Percentiles rank a stretch among this genome's conserved stretches.
Conservation (phyloP, 129 eudicot genomes). For the Silybum marianum region DNA sequence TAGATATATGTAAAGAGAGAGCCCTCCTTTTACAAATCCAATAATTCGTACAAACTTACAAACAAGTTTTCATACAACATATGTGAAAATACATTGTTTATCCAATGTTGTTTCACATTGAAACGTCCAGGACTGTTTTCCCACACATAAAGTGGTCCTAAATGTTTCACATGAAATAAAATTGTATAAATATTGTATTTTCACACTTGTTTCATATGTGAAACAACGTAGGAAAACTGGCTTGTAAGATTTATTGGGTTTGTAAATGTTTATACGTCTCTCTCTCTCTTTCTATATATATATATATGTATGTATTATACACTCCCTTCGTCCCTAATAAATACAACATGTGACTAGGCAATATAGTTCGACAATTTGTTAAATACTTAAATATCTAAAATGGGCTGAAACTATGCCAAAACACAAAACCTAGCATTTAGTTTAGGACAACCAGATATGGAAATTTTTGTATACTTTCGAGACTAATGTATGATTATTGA, state of each 20-base stretch:
- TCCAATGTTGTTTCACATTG: neutral
- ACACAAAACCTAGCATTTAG: neutral
- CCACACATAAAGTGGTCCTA: too few species aligned
- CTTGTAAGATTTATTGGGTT: neutral
- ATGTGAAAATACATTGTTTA: neutral
- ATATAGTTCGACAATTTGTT: neutral
- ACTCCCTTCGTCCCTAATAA: neutral
- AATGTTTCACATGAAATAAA: neutral
- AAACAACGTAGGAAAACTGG: neutral
- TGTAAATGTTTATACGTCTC: neutral
- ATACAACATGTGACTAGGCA: neutral
- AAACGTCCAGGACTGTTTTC: neutral
- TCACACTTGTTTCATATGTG: neutral
- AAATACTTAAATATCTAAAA: neutral
- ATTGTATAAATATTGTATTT: neutral
- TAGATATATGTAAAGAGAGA: neutral
- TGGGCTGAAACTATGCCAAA: neutral
- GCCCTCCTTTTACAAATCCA: neutral
- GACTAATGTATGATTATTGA: constrained; percentile 14
- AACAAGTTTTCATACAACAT: neutral
- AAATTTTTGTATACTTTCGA: neutral
- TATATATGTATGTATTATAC: too few species aligned
- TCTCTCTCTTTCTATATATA: neutral
- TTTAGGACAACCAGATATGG: neutral
- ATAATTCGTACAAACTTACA: neutral